Percentiles rank a stretch among this genome's conserved stretches.
Evolutionary conservation across 2,329 filamentous ascomycete species (phyloP).

Genomic region (Graphilbum sp.): DNA sequence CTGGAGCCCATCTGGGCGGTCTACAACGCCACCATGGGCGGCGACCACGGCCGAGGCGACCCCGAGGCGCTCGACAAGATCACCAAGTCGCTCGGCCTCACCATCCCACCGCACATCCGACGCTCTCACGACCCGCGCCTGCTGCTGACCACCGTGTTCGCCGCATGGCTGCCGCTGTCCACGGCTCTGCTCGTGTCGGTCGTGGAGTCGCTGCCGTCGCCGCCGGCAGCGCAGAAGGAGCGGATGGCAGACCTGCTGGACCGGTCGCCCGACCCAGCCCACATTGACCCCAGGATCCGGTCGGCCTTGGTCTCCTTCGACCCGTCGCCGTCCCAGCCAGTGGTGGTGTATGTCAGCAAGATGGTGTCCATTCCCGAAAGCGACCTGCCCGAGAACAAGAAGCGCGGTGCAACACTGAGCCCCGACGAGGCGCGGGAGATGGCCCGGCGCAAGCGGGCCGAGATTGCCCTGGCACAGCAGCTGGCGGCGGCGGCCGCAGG

Average conservation of each 20-base stretch:
- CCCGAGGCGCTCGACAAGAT: constrained; percentile 78
- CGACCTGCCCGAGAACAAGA: constrained; percentile 76
- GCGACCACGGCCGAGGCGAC: constrained; percentile 70
- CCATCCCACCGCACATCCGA: constrained; percentile 66
- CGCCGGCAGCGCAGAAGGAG: constrained; percentile 60
- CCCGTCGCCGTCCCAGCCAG: constrained; percentile 50
- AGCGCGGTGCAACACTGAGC: constrained; percentile 49
- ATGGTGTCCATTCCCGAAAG: constrained; percentile 94
- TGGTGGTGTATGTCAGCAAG: constrained; percentile 93
- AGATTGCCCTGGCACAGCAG: constrained; percentile 66
- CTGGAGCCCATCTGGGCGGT: constrained; percentile 93
- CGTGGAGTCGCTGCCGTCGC: constrained; percentile 80
- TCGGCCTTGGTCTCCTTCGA: constrained; percentile 76
- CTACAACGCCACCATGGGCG: constrained; percentile 77
- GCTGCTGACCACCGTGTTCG: constrained; percentile 73
- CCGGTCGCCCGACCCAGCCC: constrained; percentile 58
- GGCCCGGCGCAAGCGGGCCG: constrained; percentile 74
- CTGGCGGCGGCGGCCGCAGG: constrained; percentile 14
- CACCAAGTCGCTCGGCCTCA: constrained; percentile 76
- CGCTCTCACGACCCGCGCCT: constrained; percentile 71
- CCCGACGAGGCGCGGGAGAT: constrained; percentile 83
- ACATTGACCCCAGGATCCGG: constrained; percentile 52
- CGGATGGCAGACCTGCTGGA: constrained; percentile 67
- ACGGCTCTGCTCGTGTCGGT: constrained; percentile 88
- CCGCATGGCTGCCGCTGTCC: constrained; percentile 81